A percentile compares a stretch with the other conserved stretches of the same genome.
Conservation (phyloP, 108 stramenopile species). For the Cylindrotheca closterium region DNA sequence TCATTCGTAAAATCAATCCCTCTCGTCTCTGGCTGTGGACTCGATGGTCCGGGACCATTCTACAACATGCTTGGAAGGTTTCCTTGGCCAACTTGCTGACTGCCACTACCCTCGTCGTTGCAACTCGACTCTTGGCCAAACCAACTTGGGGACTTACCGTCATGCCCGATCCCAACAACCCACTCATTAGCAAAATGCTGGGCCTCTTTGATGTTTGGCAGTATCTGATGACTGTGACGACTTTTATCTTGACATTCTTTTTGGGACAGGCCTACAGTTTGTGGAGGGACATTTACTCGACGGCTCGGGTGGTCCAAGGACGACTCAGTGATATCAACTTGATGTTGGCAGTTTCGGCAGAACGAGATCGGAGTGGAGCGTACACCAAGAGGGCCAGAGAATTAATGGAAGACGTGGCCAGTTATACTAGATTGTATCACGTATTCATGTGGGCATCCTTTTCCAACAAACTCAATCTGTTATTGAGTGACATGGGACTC, state of each 20-base stretch:
- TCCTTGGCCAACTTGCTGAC: constrained; percentile 20
- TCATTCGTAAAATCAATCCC: constrained; percentile 29
- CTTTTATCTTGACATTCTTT: constrained; percentile 54
- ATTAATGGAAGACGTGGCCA: constrained; percentile 23
- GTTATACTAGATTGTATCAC: constrained; percentile 20
- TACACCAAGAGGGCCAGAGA: constrained; percentile 12
- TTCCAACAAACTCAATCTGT: constrained; percentile 5
- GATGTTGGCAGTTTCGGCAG: constrained; percentile 19
- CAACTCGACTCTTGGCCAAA: constrained; percentile 3
- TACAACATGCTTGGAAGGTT: constrained; percentile 11
- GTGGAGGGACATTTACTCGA: constrained; percentile 36
- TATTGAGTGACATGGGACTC: constrained; percentile 22
- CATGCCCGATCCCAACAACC: constrained; percentile 16
- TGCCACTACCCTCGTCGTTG: constrained; percentile 1
- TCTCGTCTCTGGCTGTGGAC: constrained; percentile 33
- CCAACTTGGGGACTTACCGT: constrained; percentile 5
- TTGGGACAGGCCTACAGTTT: constrained; percentile 37
- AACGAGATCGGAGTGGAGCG: constrained; percentile 3
- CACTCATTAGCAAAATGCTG: constrained; percentile 18
- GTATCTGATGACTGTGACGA: constrained; percentile 38
- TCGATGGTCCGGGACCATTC: constrained; percentile 26
- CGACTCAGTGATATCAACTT: constrained; percentile 35
- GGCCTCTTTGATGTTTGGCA: constrained; percentile 34
- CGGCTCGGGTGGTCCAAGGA: constrained; percentile 26
- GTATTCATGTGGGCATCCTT: constrained; percentile 30